Percentiles rank a stretch among this genome's conserved stretches.
These are phyloP conservation scores for Phytophthora quininea DNA, from an alignment of 352 stramenopile species.

Conservation along the genomic window DNA sequence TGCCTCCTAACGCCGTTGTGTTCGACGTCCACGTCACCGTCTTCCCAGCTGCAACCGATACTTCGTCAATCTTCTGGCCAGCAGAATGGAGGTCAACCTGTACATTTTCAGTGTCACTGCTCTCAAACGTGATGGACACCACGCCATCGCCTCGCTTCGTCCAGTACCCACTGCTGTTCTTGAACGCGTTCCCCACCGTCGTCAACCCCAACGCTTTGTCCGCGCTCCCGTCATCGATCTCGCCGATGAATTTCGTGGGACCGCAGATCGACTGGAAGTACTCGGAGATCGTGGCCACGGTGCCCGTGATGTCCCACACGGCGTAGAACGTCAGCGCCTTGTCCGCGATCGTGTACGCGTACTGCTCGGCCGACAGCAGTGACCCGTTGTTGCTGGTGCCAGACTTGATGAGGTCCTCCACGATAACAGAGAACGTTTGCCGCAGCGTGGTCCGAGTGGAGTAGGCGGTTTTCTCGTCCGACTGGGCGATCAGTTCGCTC, in stretches of 20 bases:
- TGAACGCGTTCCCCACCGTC: constrained; percentile 37
- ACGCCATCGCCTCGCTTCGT: constrained; percentile 13
- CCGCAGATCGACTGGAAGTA: constrained; percentile 54
- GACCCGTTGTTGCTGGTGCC: constrained; percentile 23
- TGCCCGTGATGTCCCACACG: constrained; percentile 27
- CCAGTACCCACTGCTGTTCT: constrained; percentile 29
- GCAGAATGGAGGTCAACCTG: constrained; percentile 22
- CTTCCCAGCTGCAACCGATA: constrained; percentile 6
- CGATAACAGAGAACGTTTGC: constrained; percentile 15
- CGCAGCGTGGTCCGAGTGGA: too few species aligned
- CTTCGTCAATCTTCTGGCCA: constrained; percentile 13
- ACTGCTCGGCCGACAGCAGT: constrained; percentile 24
- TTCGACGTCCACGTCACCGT: constrained; percentile 13
- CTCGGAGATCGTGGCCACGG: constrained; percentile 37
- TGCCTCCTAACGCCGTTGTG: not conserved
- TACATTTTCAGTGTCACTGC: constrained; percentile 16
- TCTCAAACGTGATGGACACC: constrained; percentile 14
- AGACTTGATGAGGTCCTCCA: constrained; percentile 41
- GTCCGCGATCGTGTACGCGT: constrained; percentile 32
- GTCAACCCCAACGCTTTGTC: constrained; percentile 32
- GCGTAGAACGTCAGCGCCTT: constrained; percentile 44
- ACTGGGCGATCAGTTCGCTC: constrained; percentile 8
- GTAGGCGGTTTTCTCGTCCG: not conserved
- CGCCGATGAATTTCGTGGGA: constrained; percentile 40
- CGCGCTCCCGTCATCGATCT: constrained; percentile 41